Evolutionary conservation across 495 filamentous ascomycete species (phyloP).

Genomic region (Entonaema liquescens): DNA sequence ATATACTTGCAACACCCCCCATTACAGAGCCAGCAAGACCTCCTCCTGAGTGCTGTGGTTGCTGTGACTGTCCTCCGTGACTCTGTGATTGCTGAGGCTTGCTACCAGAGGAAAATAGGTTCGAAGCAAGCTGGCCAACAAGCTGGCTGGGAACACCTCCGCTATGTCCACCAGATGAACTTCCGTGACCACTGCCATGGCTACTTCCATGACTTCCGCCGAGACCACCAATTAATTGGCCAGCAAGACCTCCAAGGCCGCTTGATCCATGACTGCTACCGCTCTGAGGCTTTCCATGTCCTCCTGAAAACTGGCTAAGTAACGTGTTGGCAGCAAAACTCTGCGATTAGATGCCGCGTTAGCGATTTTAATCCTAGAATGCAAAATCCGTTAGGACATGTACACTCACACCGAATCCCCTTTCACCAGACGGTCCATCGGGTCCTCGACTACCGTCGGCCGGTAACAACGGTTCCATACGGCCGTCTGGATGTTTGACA

Average conservation of each 20-base stretch:
- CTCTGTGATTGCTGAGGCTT: constrained; percentile 51
- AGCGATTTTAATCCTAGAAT: constrained; percentile 13
- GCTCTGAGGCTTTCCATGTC: constrained; percentile 43
- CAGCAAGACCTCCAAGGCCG: constrained; percentile 49
- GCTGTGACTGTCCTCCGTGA: constrained; percentile 46
- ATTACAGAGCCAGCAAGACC: constrained; percentile 55
- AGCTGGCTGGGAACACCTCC: constrained; percentile 54
- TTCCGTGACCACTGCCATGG: constrained; percentile 36
- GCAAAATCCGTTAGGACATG: neutral
- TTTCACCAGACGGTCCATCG: constrained; percentile 50
- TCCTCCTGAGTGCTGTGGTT: constrained; percentile 45
- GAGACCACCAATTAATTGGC: constrained; percentile 48
- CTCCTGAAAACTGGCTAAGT: constrained; percentile 42
- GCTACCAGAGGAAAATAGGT: constrained; percentile 53
- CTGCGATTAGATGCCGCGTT: constrained; percentile 26
- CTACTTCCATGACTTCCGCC: constrained; percentile 41
- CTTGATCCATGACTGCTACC: constrained; percentile 43
- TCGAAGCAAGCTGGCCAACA: constrained; percentile 57
- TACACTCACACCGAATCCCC: constrained; percentile 57
- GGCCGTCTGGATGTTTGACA: constrained; percentile 58
- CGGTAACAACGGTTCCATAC: constrained; percentile 57
- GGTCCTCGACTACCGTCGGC: constrained; percentile 50
- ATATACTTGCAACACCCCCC: constrained; percentile 55
- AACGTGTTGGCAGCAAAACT: constrained; percentile 46
- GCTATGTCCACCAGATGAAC: constrained; percentile 46